Evolutionary conservation across 2,329 filamentous ascomycete species (phyloP), one percentile per base, ranked within the genome.

Genomic region (Colletotrichum phormii): DNA sequence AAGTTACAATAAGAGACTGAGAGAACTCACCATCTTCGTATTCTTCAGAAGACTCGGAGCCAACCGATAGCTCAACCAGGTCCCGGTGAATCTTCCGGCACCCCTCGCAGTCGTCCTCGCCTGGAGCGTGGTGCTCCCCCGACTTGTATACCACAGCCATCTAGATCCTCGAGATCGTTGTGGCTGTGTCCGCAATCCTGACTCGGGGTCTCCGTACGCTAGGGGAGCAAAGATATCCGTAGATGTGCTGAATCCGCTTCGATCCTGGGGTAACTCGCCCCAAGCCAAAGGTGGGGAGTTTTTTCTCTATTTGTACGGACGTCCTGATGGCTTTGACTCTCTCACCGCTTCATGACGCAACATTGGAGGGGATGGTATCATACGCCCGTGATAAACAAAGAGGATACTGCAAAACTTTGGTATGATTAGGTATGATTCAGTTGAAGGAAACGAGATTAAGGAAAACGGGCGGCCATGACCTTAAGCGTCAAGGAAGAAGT

Each of bases 301-400:
- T 13, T 51, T 15, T 64, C 22, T 51, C 31, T 69, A 72, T 72
- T 70, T 70, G 66, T 72, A 72, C 54, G 35, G 70, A 15, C 15
- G 54, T 57, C 67, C 29, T 57, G 55, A 46, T 60, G 35, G 51
- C 63, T 67, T 72, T 54, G 71, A 67, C 42, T 63, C n/a, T 53
- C 62, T 71, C 71, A 71, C 70, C 71, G 65, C 64, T 73, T 67
- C 63, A 74, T 75, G 74, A 74, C 74, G 74, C 68, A 67, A 75
- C 61, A 66, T 73, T 53, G 22, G 54, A 70, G 29, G 37, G 49
- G 49, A 75, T 74, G 68, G 74, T 74, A 75, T 75, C 74, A 75
- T 71, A 29, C 15, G 71, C 58, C 24, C 26, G 49, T 37, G 55
- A 29, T 58, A 57, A 59, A 49, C 7, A 42, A 7, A 42, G 15